These are phyloP conservation scores for Coniochaeta pulveracea DNA, from an alignment of 2,329 filamentous ascomycete species.

Conservation along the genomic window DNA sequence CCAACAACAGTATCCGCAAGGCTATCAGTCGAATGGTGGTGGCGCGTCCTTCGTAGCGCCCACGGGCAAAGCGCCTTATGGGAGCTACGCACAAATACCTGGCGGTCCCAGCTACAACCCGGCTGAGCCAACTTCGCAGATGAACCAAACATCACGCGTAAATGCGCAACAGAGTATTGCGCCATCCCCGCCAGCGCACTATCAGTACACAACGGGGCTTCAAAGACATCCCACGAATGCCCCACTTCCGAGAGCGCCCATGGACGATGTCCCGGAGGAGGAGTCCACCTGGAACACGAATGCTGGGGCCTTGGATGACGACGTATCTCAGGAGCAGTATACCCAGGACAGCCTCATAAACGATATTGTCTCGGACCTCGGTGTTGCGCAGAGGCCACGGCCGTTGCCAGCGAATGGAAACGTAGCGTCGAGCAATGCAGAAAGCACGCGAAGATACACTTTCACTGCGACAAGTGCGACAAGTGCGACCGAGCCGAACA, in stretches of 20 bases:
- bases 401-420: conserved; percentile 33
- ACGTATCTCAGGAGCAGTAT: conserved; percentile 22
- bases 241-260: conserved; percentile 43
- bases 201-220: conserved; percentile 33
- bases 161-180: conserved; percentile 37
- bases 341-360: conserved; percentile 44
- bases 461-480: conserved; percentile 37
- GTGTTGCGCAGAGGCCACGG: conserved; percentile 24
- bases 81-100: conserved; percentile 39
- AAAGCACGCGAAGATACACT: conserved; percentile 35
- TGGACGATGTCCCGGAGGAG: conserved; percentile 31
- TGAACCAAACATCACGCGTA: conserved; percentile 32
- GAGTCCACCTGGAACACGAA: conserved; percentile 28
- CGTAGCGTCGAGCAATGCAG: conserved; percentile 32
- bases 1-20: conserved; percentile 5
- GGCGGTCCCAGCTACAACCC: conserved; percentile 37
- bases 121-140: conserved; percentile 32
- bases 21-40: conserved; percentile 10
- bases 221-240: conserved; percentile 49
- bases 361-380: conserved; percentile 45
- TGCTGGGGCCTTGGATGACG: conserved; percentile 14
- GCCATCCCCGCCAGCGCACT: conserved; percentile 29
- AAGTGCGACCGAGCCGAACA: too few relatives aligned
- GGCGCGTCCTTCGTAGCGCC: conserved; percentile 14
- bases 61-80: conserved; percentile 34